phyloP scores from a whole-genome alignment of 2,329 filamentous ascomycete genomes.

The Cladosporium velox region DNA sequence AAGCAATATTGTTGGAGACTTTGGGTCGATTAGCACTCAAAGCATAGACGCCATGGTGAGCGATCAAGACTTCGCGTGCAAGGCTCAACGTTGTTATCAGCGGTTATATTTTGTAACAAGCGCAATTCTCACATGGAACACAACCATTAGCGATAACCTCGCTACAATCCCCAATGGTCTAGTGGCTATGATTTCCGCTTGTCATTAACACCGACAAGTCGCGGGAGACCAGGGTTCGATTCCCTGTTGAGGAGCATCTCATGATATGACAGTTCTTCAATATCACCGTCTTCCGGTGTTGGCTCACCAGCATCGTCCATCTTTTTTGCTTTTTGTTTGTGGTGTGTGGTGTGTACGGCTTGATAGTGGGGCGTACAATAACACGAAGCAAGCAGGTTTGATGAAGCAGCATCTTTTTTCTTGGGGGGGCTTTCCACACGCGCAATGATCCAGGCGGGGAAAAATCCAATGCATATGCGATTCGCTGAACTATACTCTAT shows the following conservation, averaged over 20 bases:
- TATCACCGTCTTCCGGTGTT: constrained; percentile 15
- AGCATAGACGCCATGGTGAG: too few relatives aligned
- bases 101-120: not conserved
- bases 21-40: too few relatives aligned
- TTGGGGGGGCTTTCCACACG: not conserved
- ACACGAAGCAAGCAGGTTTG: not conserved
- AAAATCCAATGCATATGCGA: not conserved
- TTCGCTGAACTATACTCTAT: constrained; percentile 1
- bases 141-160: constrained; percentile 10
- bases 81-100: too few relatives aligned
- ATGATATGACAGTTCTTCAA: constrained; percentile 17
- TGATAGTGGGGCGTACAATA: not conserved
- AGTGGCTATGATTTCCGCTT: constrained; percentile 16
- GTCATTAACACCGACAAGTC: constrained; percentile 12
- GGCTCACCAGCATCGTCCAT: constrained; percentile 16
- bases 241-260: constrained; percentile 20
- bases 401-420: not conserved
- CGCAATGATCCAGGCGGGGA: not conserved
- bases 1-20: too few relatives aligned
- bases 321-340: constrained; percentile 2
- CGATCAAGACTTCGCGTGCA: too few relatives aligned
- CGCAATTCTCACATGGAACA: not conserved
- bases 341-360: not conserved
- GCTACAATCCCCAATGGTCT: constrained; percentile 13
- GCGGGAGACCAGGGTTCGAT: constrained; percentile 21